Base-by-base conservation (phyloP, 345 rosid genomes). In the Salix arbutifolia region DNA sequence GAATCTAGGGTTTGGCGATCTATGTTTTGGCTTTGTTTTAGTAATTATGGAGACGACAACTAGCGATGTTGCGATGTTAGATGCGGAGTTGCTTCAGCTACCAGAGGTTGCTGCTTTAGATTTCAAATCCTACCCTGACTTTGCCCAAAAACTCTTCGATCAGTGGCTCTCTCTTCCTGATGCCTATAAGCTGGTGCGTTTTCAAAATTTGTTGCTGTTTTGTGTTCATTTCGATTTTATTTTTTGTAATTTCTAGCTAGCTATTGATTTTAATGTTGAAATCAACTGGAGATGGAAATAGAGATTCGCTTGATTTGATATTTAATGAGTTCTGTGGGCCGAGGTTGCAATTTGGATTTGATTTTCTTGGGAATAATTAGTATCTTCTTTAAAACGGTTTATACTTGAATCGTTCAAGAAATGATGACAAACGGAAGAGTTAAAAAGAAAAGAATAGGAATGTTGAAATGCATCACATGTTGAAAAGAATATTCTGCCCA, bases 131-230 rank as follows among this genome's bases (percentile, higher is more conserved):
- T 86, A 88, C 77, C 92, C 96, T 16, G 88, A 83, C 73, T 92
- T 93, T 78, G 88, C 90, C 0, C 93, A 89, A 79, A 85, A 79
- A 79, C 92, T 96, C 76, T 96, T 92, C 79, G 94, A 92, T 66
- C 96, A 91, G 88, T 93, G 99, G 99, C 96, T 96, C 69, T 83
- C 97, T 5, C 93, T 96, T 26, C 93, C 99, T 12, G 98, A 96
- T 35, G 83, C 95, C 77, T 84, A 85, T 74, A 92, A 90, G 58
- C 89, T 91, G 94, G 99, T 95, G 80, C 21, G 52, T 65, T 80
- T 58, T 58, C 64, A 25, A 69, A 40, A 2, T 53, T n/a, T 33
- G 13, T 37, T 17, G 30, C 50, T 6, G 5, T 23, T 38, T 21
- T 21, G 3, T 42, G n/a, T 62, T 40, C 38, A 26, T 17, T 64